Evolutionary conservation across 192 early-diverging fungal genomes (phyloP).

Genomic region (Coemansia sp.): DNA sequence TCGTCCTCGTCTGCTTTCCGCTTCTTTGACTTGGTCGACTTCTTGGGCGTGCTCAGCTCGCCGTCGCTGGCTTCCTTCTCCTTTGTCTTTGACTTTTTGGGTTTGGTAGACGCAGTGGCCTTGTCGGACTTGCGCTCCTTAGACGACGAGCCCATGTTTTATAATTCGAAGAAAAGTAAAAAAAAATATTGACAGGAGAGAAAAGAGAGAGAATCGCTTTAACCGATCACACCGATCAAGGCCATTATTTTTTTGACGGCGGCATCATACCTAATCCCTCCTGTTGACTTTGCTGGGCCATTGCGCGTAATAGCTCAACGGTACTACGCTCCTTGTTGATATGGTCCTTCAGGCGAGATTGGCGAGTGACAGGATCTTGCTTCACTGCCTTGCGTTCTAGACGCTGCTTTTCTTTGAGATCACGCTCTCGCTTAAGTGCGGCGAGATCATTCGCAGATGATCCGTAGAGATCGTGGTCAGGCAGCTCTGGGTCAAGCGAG

Average conservation of each 20-base stretch:
- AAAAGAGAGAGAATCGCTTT: background rate
- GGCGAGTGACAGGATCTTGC: conserved; percentile 8
- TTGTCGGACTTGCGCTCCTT: background rate
- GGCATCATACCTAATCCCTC: conserved; percentile 36
- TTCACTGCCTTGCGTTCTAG: conserved; percentile 11
- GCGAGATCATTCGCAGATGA: conserved; percentile 52
- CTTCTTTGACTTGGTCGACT: conserved; percentile 21
- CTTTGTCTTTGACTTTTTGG: conserved; percentile 16
- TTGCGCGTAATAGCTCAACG: conserved; percentile 64
- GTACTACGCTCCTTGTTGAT: conserved; percentile 71
- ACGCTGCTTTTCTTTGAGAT: conserved; percentile 15
- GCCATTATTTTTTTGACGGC: background rate
- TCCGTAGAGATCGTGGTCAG: conserved; percentile 37
- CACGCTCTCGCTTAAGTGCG: conserved; percentile 30
- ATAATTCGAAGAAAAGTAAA: background rate
- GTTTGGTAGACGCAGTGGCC: background rate
- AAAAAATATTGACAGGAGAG: background rate
- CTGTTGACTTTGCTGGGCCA: conserved; percentile 61
- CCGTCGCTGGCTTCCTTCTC: background rate
- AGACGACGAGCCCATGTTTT: conserved; percentile 11
- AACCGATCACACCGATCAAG: background rate
- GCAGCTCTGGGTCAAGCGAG: conserved; percentile 27
- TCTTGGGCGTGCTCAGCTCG: background rate
- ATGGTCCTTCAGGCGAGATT: conserved; percentile 45
- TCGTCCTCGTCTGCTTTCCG: conserved; percentile 24